Evolutionary conservation across 768 basidiomycete genomes (phyloP).

Genomic region (Cyclocybe cylindracea): DNA sequence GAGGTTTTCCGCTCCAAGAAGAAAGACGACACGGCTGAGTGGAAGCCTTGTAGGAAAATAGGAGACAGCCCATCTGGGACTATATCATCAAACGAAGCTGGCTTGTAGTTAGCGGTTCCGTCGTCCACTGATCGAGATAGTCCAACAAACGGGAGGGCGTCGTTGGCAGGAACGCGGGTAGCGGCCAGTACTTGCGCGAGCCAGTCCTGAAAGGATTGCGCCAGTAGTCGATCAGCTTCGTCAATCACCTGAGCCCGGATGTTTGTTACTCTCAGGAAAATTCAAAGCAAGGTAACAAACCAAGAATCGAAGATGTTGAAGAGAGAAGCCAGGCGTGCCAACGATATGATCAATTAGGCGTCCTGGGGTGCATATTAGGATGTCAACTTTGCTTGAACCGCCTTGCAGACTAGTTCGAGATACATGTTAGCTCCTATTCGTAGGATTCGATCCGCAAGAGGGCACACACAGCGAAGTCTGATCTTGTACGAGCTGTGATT

Average conservation of each 20-base stretch:
- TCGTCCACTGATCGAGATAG: too few relatives aligned
- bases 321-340: slow-evolving; percentile 84
- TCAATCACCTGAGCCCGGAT: slow-evolving; percentile 75
- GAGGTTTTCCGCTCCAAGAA: slow-evolving; percentile 56
- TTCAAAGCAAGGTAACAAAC: slow-evolving; percentile 42
- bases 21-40: slow-evolving; percentile 46
- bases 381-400: slow-evolving; percentile 90
- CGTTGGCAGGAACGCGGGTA: slow-evolving; percentile 38
- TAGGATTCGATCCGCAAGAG: neutral
- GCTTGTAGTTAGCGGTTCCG: neutral
- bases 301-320: slow-evolving; percentile 94
- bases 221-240: slow-evolving; percentile 94
- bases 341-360: slow-evolving; percentile 92
- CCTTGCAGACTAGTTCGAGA: slow-evolving; percentile 61
- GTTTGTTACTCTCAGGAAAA: neutral
- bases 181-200: slow-evolving; percentile 81
- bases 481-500: slow-evolving; percentile 74
- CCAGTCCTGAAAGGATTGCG: slow-evolving; percentile 98
- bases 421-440: neutral
- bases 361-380: slow-evolving; percentile 95
- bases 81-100: neutral
- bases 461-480: slow-evolving; percentile 47
- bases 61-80: slow-evolving; percentile 39
- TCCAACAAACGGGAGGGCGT: neutral
- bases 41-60: slow-evolving; percentile 46